phyloP scores from a whole-genome alignment of 2,329 filamentous ascomycete species.

The Colletotrichum viniferum region DNA sequence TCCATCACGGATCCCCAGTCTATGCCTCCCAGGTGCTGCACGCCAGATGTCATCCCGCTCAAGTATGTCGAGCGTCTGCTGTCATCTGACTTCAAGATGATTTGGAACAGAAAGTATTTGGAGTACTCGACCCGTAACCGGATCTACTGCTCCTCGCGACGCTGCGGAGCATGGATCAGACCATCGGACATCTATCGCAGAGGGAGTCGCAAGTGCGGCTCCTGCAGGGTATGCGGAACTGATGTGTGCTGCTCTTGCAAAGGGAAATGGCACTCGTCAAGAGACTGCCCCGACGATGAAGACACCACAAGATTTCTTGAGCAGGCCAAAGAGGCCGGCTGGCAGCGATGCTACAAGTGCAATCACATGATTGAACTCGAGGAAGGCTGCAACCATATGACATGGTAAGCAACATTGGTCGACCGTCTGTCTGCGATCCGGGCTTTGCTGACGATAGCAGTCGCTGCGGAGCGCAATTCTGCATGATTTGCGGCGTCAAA shows the following conservation, averaged over 20 bases:
- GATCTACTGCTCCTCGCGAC: conserved; percentile 75
- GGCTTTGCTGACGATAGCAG: conserved; percentile 39
- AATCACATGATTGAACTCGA: conserved; percentile 76
- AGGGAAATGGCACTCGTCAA: conserved; percentile 72
- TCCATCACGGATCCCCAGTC: conserved; percentile 78
- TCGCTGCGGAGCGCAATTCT: conserved; percentile 83
- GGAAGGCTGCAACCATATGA: conserved; percentile 89
- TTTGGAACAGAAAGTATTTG: conserved; percentile 81
- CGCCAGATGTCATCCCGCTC: conserved; percentile 72
- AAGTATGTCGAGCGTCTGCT: conserved; percentile 80
- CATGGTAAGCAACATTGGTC: conserved; percentile 66
- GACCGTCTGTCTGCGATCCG: background rate
- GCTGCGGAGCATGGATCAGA: conserved; percentile 82
- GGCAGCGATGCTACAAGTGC: conserved; percentile 79
- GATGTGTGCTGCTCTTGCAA: conserved; percentile 79
- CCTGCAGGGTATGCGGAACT: conserved; percentile 73
- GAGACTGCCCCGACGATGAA: conserved; percentile 74
- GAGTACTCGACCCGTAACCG: conserved; percentile 77
- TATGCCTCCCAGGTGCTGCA: conserved; percentile 88
- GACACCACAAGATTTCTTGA: conserved; percentile 67
- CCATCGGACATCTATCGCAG: conserved; percentile 68
- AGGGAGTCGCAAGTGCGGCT: conserved; percentile 67
- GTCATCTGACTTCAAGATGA: conserved; percentile 73
- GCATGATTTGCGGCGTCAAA: conserved; percentile 80
- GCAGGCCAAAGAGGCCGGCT: conserved; percentile 70